Conservation (phyloP, 1,284 basidiomycete genomes). For the Leccinum glutinopallens region DNA sequence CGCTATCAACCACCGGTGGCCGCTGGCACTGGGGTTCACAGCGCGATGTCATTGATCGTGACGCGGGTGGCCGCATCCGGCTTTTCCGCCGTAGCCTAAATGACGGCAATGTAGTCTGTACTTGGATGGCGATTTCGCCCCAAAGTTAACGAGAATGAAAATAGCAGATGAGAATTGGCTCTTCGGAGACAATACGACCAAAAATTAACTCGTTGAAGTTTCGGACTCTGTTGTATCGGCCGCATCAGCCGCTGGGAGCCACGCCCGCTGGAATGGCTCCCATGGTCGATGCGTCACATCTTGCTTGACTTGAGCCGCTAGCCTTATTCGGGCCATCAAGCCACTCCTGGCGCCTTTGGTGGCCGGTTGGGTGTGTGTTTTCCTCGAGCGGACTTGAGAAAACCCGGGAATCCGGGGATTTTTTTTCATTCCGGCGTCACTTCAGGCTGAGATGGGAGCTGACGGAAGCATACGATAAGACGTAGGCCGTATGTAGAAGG, state of each 20-base stretch:
- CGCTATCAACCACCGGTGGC: slow-evolving; percentile 14
- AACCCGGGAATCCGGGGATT: slow-evolving; percentile 15
- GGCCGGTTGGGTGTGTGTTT: slow-evolving; percentile 6
- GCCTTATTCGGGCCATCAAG: slow-evolving; percentile 13
- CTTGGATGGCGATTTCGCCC: slow-evolving; percentile 1
- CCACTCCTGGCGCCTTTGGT: slow-evolving; percentile 7
- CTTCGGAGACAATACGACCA: slow-evolving; percentile 18
- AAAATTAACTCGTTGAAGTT: slow-evolving; percentile 11
- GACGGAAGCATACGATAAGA: slow-evolving; percentile 24
- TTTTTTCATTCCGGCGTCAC: slow-evolving; percentile 20
- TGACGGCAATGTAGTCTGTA: slow-evolving; percentile 2
- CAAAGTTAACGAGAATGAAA: slow-evolving; percentile 17
- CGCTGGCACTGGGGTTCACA: not conserved
- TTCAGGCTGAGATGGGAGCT: slow-evolving; percentile 16
- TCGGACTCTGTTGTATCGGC: slow-evolving; percentile 29
- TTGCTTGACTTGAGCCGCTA: slow-evolving; percentile 10
- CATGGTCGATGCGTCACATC: slow-evolving; percentile 19
- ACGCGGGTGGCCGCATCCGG: slow-evolving; percentile 18
- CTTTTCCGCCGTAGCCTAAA: slow-evolving; percentile 20
- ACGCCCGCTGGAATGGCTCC: slow-evolving; percentile 23
- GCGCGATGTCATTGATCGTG: not conserved
- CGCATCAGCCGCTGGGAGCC: slow-evolving; percentile 23
- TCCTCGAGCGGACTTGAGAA: slow-evolving; percentile 21
- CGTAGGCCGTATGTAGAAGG: slow-evolving; percentile 27
- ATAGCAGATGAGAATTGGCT: slow-evolving; percentile 31